Evolutionary conservation across 768 basidiomycete genomes (phyloP).

Genomic region (Tylopilus felleus): DNA sequence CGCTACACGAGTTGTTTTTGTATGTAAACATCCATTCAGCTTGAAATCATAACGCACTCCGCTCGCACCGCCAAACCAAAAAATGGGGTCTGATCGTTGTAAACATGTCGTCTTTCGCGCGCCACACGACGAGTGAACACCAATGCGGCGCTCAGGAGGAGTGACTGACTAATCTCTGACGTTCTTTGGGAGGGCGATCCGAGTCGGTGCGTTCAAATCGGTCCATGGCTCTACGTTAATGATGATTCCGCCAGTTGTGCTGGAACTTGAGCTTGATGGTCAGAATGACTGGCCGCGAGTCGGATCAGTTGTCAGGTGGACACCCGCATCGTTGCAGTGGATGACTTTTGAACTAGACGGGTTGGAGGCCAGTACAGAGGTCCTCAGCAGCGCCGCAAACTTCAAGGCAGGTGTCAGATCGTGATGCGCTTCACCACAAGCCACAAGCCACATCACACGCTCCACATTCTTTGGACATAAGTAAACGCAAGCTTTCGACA

Average conservation of each 20-base stretch:
- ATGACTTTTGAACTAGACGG: not conserved
- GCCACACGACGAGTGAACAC: not conserved
- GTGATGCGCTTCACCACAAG: no score
- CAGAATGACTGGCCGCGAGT: not conserved
- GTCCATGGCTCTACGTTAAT: not conserved
- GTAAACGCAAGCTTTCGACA: not conserved
- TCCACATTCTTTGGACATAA: not conserved
- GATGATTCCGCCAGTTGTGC: no score
- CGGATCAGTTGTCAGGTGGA: not conserved
- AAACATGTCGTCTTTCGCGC: not conserved
- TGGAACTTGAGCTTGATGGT: not conserved
- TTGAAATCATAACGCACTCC: not conserved
- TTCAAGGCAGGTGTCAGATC: not conserved
- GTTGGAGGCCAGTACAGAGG: not conserved
- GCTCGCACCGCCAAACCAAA: not conserved
- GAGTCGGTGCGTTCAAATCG: slow-evolving; percentile 4
- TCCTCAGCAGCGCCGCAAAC: not conserved
- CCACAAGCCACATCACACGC: not conserved
- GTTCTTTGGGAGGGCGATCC: slow-evolving; percentile 7
- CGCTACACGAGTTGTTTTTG: not conserved
- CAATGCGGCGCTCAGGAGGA: not conserved
- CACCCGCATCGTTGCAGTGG: not conserved
- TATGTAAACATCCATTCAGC: not conserved
- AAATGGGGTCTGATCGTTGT: not conserved
- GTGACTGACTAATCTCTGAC: not conserved